Percentiles rank a stretch among this genome's conserved stretches.
phyloP scores from a whole-genome alignment of 352 stramenopile genomes.

The Pythium biforme region DNA sequence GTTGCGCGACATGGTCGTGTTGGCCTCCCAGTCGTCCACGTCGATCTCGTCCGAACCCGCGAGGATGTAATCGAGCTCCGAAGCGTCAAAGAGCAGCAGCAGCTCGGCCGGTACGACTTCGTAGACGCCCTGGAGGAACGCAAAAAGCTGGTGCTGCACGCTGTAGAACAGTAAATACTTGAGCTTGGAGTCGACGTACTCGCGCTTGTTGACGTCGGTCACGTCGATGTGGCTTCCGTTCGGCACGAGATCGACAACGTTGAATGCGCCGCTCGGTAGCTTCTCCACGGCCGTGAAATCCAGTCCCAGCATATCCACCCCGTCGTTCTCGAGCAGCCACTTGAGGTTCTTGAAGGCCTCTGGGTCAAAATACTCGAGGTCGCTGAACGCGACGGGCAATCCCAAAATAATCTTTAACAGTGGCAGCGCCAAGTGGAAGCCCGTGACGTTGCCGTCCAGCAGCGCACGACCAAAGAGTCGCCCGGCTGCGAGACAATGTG shows the following conservation, averaged over 20 bases:
- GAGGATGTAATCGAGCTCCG: constrained; percentile 92
- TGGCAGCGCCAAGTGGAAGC: constrained; percentile 91
- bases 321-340: constrained; percentile 55
- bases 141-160: constrained; percentile 59
- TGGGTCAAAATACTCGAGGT: constrained; percentile 84
- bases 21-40: constrained; percentile 87
- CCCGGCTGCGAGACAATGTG: constrained; percentile 53
- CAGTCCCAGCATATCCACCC: constrained; percentile 47
- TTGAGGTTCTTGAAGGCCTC: constrained; percentile 50
- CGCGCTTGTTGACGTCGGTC: constrained; percentile 91
- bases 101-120: constrained; percentile 88
- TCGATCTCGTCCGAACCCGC: constrained; percentile 90
- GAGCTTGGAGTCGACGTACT: constrained; percentile 91
- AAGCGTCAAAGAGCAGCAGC: constrained; percentile 91
- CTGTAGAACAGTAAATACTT: constrained; percentile 88
- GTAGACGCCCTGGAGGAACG: constrained; percentile 90
- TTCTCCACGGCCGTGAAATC: constrained; percentile 42
- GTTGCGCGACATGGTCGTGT: constrained; percentile 41
- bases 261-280: background rate
- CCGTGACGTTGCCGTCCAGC: constrained; percentile 90
- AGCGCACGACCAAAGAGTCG: constrained; percentile 57
- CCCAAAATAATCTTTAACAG: constrained; percentile 97
- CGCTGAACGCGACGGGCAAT: constrained; percentile 91
- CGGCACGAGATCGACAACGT: constrained; percentile 51
- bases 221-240: constrained; percentile 72